Evolutionary conservation across 2,329 filamentous ascomycete genomes (phyloP).

Genomic region (Colletotrichum nymphaeae): DNA sequence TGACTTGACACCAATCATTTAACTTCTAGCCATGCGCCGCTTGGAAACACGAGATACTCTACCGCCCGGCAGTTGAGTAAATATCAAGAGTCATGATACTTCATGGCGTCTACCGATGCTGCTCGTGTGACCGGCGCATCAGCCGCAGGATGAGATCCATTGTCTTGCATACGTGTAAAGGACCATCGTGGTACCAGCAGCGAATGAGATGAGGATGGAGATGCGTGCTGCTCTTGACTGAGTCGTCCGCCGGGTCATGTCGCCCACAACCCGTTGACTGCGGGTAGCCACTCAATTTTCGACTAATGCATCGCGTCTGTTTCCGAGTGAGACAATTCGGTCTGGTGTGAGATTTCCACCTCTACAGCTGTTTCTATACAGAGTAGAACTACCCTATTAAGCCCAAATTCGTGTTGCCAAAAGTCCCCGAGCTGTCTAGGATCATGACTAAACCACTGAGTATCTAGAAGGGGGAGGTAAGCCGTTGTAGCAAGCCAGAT

Average conservation of each 20-base stretch:
- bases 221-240: neutral
- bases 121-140: neutral
- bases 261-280: neutral
- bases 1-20: neutral
- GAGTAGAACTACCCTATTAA: no score
- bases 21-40: rapidly evolving
- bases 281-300: neutral
- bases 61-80: neutral
- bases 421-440: no score
- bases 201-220: neutral
- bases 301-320: constrained; percentile 2
- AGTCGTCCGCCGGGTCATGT: neutral
- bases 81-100: neutral
- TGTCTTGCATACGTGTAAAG: neutral
- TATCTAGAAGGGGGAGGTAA: neutral
- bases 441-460: no score
- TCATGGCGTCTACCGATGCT: neutral
- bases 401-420: no score
- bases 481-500: neutral
- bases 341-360: neutral
- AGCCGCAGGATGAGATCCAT: neutral
- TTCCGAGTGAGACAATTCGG: neutral
- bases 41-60: neutral
- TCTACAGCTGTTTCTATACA: no score
- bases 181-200: neutral